Evolutionary conservation across 805 yeast genomes (phyloP), one percentile per base, ranked within the genome.

Genomic region (Saccharomycopsis sp.): DNA sequence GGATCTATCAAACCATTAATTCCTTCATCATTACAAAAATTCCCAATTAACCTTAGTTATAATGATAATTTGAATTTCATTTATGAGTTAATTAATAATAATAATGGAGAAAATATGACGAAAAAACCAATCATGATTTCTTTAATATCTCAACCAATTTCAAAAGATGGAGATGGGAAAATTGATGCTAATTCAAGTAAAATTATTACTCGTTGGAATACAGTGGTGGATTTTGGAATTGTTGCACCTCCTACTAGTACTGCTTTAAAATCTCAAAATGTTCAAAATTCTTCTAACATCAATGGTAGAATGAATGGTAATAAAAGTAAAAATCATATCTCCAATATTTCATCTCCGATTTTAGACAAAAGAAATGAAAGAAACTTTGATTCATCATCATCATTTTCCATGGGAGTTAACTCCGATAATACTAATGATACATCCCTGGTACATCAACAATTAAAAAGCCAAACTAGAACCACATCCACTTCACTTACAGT

Each of bases 201-300:
- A 17, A 62, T 65, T 21, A 47, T 56, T 13, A 64, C 69, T 3
- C 50, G 52, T 33, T 64, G 69, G 70, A 45, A 61, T 8, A 70
- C 72, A 3, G 49, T 51, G 33, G 50, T 65, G 29, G 70, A 67
- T 43, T 64, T 65, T 47, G 54, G 62, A 36, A 52, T 64, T 14
- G 53, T 56, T 31, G 66, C 69, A 1, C 67, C 70, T 1, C 67
- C 70, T 1, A 64, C 65, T 25, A 64, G 58, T 42, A 63, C 59
- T 45, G 57, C 66, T 1, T 50, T 64, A 29, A 63, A 61, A 45
- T 49, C 60, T n/a, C 48, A 45, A 20, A 28, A 15, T 10, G 15
- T 28, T 12, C 13, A 27, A 10, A 21, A 37, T 10, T 9, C 14
- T 10, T 15, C 20, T n/a, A 13, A 34, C 2, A 40, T 25, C 14